Conservation (phyloP, 2,329 filamentous ascomycete species). For the Neonectria faginata region DNA sequence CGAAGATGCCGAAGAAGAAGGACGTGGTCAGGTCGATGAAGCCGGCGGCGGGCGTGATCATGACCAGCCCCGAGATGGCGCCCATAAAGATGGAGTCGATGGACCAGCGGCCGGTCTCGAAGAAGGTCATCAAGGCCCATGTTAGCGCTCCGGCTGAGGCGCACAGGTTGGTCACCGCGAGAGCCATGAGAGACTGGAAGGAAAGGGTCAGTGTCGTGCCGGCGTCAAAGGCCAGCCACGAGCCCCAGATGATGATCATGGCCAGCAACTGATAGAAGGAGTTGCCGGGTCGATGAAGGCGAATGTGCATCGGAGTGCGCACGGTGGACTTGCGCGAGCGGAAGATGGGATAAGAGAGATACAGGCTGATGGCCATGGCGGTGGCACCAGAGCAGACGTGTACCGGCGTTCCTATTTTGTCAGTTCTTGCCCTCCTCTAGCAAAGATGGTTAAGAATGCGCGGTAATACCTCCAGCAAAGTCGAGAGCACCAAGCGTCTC, state of each 20-base stretch:
- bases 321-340: slow-evolving; percentile 24
- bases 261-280: slow-evolving; percentile 32
- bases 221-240: slow-evolving; percentile 34
- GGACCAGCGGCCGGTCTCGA: slow-evolving; percentile 52
- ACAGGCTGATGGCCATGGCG: slow-evolving; percentile 32
- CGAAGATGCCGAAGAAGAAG: slow-evolving; percentile 60
- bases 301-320: slow-evolving; percentile 30
- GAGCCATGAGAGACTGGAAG: slow-evolving; percentile 36
- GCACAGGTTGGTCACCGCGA: slow-evolving; percentile 33
- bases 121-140: slow-evolving; percentile 31
- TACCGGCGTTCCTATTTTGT: slow-evolving; percentile 27
- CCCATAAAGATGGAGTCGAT: slow-evolving; percentile 64
- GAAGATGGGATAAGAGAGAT: slow-evolving; percentile 34
- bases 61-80: slow-evolving; percentile 63
- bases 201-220: slow-evolving; percentile 32
- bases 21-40: slow-evolving; percentile 61
- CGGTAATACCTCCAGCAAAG: slow-evolving; percentile 31
- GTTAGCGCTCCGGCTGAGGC: slow-evolving; percentile 30
- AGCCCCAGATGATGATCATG: slow-evolving; percentile 37
- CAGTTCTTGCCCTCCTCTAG: neutral
- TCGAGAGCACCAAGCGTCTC: slow-evolving; percentile 30
- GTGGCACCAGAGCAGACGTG: slow-evolving; percentile 33
- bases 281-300: slow-evolving; percentile 32
- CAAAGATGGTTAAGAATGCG: neutral
- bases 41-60: slow-evolving; percentile 62